Evolutionary conservation across 345 rosid species (phyloP).

Genomic region (Passiflora organensis): DNA sequence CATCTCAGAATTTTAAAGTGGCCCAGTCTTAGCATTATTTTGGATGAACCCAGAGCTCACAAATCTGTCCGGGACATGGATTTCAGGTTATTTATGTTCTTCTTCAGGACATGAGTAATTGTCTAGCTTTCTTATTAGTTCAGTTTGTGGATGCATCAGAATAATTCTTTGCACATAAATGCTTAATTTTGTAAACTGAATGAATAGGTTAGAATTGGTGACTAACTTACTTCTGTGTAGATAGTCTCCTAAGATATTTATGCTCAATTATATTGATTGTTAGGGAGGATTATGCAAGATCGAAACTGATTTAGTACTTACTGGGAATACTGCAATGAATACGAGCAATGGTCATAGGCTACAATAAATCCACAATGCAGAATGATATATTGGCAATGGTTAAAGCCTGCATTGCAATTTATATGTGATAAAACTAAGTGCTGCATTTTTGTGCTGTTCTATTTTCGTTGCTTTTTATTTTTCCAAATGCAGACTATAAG

Average conservation of each 20-base stretch:
- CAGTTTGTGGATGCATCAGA: not conserved
- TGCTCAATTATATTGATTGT: no score
- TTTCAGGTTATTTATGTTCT: conserved; percentile 54
- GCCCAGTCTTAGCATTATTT: conserved; percentile 62
- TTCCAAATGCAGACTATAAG: not conserved
- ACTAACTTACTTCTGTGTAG: no score
- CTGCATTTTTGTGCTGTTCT: not conserved
- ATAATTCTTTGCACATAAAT: no score
- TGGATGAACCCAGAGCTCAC: conserved; percentile 80
- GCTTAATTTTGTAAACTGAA: not conserved
- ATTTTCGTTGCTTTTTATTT: no score
- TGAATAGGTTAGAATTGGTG: not conserved
- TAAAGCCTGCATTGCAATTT: not conserved
- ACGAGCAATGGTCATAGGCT: not conserved
- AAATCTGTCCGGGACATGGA: conserved; percentile 82
- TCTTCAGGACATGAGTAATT: not conserved
- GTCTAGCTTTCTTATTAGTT: not conserved
- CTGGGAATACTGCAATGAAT: no score
- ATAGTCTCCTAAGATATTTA: no score
- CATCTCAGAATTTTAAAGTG: conserved; percentile 82
- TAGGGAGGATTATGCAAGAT: no score
- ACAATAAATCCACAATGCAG: not conserved
- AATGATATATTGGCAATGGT: not conserved
- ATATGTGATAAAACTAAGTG: not conserved
- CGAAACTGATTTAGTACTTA: no score